Conservation (phyloP, 805 yeast species). For the Schwanniomyces sp. region DNA sequence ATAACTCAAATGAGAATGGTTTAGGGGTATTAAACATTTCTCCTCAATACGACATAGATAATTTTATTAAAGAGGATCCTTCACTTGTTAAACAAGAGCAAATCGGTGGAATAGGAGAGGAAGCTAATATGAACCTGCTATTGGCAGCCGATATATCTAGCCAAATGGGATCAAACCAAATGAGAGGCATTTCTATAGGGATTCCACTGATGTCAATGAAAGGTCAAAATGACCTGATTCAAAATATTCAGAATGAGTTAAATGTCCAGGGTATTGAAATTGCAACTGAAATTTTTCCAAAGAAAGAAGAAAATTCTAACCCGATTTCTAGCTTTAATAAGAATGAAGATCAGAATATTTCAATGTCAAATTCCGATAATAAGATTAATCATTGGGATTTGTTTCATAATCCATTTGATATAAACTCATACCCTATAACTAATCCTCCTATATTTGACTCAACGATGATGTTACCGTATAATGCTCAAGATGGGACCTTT, state of each 20-base stretch:
- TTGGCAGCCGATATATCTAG: not conserved
- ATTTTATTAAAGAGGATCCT: not conserved
- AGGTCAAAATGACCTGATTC: not conserved
- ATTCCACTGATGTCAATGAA: not conserved
- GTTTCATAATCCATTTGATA: slow-evolving; percentile 39
- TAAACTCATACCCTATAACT: slow-evolving; percentile 42
- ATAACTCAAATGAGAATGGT: not conserved
- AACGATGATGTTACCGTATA: slow-evolving; percentile 35
- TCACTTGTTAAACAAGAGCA: not conserved
- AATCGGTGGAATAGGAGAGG: no score
- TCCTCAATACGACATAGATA: not conserved
- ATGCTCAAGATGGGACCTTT: slow-evolving; percentile 29
- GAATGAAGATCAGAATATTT: not conserved
- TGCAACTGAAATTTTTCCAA: not conserved
- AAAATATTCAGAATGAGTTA: not conserved
- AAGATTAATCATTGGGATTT: not conserved
- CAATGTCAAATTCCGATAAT: not conserved
- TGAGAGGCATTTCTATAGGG: not conserved
- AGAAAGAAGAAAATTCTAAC: not conserved
- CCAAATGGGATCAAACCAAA: no score
- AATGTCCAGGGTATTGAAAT: not conserved
- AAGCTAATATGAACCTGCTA: not conserved
- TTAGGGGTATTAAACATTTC: not conserved
- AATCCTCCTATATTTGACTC: slow-evolving; percentile 49
- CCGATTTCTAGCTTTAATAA: not conserved